Evolutionary conservation across 2,329 filamentous ascomycete genomes (phyloP).

Genomic region (Clonostachys byssicola): DNA sequence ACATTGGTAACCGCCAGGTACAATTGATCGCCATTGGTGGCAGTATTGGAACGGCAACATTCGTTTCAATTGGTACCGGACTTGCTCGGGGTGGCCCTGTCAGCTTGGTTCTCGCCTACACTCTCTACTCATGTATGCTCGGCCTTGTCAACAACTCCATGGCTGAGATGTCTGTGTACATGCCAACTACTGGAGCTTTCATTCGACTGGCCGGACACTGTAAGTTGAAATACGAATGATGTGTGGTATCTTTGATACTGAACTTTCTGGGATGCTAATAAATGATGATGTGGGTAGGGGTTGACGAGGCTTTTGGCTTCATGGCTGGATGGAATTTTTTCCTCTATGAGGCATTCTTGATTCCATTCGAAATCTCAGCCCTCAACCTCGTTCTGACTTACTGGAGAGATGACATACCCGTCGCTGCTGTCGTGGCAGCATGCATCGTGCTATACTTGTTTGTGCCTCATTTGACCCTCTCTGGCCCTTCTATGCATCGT

Average conservation of each 20-base stretch:
- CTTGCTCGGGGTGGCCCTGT: constrained; percentile 24
- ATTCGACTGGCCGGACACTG: constrained; percentile 51
- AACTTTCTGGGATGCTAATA: no score
- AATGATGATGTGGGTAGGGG: constrained; percentile 28
- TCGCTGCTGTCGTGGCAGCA: constrained; percentile 14
- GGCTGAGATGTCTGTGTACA: constrained; percentile 55
- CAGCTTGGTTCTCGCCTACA: constrained; percentile 50
- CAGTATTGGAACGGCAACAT: constrained; percentile 46
- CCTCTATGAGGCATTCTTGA: constrained; percentile 43
- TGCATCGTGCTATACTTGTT: constrained; percentile 11
- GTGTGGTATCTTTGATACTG: no score
- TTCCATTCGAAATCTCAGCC: constrained; percentile 46
- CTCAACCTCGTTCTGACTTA: constrained; percentile 29
- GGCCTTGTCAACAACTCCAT: constrained; percentile 57
- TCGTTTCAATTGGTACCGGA: constrained; percentile 51
- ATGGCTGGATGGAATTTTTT: constrained; percentile 46
- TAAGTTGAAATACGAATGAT: no score
- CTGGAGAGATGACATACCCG: constrained; percentile 24
- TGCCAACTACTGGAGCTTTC: constrained; percentile 54
- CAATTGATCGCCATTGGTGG: constrained; percentile 49
- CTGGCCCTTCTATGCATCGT: neutral
- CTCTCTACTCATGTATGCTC: constrained; percentile 43
- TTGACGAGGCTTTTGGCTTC: constrained; percentile 55
- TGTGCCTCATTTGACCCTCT: neutral
- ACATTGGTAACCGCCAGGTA: constrained; percentile 41